Conservation (phyloP, 2,329 filamentous ascomycete species). For the Fusarium lateritium region DNA sequence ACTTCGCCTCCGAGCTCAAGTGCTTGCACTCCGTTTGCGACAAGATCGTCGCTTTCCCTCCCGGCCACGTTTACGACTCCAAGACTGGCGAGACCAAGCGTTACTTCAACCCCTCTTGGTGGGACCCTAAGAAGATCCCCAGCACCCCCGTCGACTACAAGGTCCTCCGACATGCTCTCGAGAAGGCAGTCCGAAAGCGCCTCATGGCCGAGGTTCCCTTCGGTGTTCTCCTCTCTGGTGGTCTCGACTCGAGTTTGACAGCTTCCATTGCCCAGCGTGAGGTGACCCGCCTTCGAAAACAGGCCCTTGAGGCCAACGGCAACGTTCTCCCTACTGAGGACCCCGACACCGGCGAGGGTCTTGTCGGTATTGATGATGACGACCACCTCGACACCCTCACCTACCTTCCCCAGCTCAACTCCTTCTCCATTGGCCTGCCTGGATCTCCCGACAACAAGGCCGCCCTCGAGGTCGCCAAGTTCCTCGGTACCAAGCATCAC, state of each 20-base stretch:
- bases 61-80: conserved; percentile 96
- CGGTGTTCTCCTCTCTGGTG: conserved; percentile 94
- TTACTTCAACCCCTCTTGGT: conserved; percentile 95
- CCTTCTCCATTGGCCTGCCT: conserved; percentile 97
- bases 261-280: conserved; percentile 96
- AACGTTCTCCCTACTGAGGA: conserved; percentile 65
- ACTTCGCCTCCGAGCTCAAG: conserved; percentile 98
- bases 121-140: conserved; percentile 85
- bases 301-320: conserved; percentile 66
- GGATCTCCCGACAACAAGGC: conserved; percentile 93
- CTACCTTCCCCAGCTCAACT: conserved; percentile 95
- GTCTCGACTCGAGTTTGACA: conserved; percentile 94
- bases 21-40: conserved; percentile 94
- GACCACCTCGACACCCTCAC: conserved; percentile 91
- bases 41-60: conserved; percentile 93
- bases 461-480: conserved; percentile 93
- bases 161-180: conserved; percentile 83
- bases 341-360: conserved; percentile 74
- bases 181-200: conserved; percentile 93
- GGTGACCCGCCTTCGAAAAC: conserved; percentile 81
- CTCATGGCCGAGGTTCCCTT: conserved; percentile 99
- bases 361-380: conserved; percentile 95
- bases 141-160: conserved; percentile 87
- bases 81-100: conserved; percentile 86
- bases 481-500: conserved; percentile 97